Conservation (phyloP, 1,284 basidiomycete genomes). For the Cerioporus squamosus region DNA sequence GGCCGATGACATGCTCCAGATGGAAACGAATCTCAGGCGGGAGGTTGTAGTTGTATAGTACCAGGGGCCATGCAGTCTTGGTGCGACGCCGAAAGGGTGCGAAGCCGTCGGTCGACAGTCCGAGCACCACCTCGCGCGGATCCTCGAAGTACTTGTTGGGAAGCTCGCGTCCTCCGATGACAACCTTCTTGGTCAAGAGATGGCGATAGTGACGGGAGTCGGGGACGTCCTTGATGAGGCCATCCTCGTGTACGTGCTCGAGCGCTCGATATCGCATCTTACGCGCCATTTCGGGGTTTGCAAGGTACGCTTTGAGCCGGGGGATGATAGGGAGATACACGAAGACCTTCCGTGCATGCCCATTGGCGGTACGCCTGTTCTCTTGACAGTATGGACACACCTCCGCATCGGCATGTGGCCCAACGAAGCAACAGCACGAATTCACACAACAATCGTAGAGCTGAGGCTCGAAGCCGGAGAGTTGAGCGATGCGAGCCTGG, state of each 20-base stretch:
- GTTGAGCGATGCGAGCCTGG: no score
- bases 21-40: constrained; percentile 38
- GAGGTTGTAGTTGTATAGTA: constrained; percentile 46
- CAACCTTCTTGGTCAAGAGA: constrained; percentile 8
- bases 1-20: constrained; percentile 34
- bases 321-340: not conserved
- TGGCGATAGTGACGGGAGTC: constrained; percentile 19
- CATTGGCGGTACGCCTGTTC: no score
- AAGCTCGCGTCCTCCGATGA: constrained; percentile 9
- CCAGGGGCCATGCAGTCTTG: constrained; percentile 46
- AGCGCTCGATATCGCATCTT: no score
- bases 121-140: constrained; percentile 34
- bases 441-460: no score
- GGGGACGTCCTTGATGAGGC: constrained; percentile 19
- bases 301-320: not conserved
- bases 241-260: no score
- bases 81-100: constrained; percentile 41
- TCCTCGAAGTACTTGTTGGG: constrained; percentile 30
- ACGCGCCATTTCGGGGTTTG: no score
- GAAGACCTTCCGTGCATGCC: not conserved
- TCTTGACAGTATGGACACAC: no score
- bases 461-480: no score
- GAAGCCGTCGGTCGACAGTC: constrained; percentile 41
- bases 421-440: no score
- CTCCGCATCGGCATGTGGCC: no score